Base-by-base conservation (phyloP, 2,329 filamentous ascomycete genomes). In the Aureobasidium vineae region DNA sequence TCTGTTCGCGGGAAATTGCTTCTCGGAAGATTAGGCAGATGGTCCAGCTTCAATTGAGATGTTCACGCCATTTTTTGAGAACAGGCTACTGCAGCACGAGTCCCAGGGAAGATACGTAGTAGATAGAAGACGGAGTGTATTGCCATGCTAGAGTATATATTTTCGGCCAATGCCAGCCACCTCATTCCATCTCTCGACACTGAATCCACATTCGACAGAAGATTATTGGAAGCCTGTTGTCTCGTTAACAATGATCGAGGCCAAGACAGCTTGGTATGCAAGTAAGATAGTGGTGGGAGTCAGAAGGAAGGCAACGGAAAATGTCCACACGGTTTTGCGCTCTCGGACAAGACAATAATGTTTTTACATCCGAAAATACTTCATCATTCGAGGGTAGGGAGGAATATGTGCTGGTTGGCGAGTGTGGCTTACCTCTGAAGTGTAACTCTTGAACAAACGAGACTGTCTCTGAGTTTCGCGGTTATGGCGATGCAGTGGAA, bases 241-340 rank as follows among this genome's bases (percentile, higher is more conserved):
- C 26, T 31, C 52, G 59, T 63, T 63, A 63, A 45, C 59, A 41
- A 19, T 15, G 45, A 21, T 52, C 59, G 28, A 28, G 45, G n/a
- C 28, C 2, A 1, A n/a, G 2, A 52, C n/a, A n/a, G 23, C 31
- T 28, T 52, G 26, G 33, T 50, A 63, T 63, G 33, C 36, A 63
- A 3, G 23, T 45, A 7, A n/a, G 15, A 28, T 54, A 16, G 38
- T 5, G 40, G n/a, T 23, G 16, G 13, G 54, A 52, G 88, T 97
- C 92, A 97, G 92, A 97, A 97, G 93, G 93, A 97, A 97, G 93
- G 92, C 93, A 97, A 97, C 93, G 92, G 93, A 97, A 89, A 90
- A 89, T 87, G 81, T 97, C 93, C 88, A 96, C 93, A 97, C 82
- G 85, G 85, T 83, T 89, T 92, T 96, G 92, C 92, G 92, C 92